Conservation (phyloP, 169 alveolate genomes). For the Babesia divergens region DNA sequence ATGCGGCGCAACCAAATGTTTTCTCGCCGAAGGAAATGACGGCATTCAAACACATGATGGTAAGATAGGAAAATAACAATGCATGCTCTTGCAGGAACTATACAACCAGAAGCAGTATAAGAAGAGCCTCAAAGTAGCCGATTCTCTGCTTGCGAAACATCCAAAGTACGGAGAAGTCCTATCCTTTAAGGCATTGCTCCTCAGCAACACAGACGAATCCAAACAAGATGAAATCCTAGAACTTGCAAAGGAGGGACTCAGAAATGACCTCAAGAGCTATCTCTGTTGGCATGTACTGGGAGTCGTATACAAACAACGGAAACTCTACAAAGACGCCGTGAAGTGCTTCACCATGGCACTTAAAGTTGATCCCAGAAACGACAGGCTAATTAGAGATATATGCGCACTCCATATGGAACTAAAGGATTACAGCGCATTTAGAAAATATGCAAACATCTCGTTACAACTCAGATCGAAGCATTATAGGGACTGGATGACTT, state of each 20-base stretch:
- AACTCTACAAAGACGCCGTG: conserved; percentile 27
- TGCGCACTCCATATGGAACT: conserved; percentile 33
- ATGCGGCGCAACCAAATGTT: not conserved
- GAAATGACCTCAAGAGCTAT: conserved; percentile 34
- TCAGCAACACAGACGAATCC: conserved; percentile 12
- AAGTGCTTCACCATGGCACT: conserved; percentile 57
- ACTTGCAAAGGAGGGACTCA: conserved; percentile 44
- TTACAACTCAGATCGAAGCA: conserved; percentile 16
- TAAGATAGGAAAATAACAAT: not conserved
- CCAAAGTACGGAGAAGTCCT: conserved; percentile 55
- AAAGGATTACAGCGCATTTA: conserved; percentile 17
- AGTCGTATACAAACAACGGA: conserved; percentile 32
- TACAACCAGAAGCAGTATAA: conserved; percentile 32
- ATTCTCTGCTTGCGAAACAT: conserved; percentile 15
- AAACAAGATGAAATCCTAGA: conserved; percentile 23
- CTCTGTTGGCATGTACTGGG: conserved; percentile 57
- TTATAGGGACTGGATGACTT: conserved; percentile 44
- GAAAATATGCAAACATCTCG: conserved; percentile 2
- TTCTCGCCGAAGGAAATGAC: conserved; percentile 31
- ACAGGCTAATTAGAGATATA: conserved; percentile 37
- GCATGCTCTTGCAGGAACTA: conserved; percentile 17
- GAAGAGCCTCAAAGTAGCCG: conserved; percentile 48
- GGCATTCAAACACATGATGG: conserved; percentile 51
- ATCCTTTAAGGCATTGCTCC: conserved; percentile 40
- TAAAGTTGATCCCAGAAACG: conserved; percentile 37